phyloP scores from a whole-genome alignment of 345 rosid species.

The Gossypium turneri region DNA sequence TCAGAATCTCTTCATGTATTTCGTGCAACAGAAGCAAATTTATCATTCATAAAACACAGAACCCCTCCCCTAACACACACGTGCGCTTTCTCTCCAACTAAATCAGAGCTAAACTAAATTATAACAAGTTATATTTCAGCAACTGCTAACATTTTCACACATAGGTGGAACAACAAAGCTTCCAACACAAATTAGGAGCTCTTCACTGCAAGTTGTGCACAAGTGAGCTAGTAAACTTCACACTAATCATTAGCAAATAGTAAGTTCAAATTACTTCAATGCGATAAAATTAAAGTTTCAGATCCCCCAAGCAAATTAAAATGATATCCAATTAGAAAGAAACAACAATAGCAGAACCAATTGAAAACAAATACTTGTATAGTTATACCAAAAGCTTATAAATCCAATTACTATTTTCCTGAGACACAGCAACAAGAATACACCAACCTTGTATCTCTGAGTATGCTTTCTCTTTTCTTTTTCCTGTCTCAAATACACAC shows the following conservation, averaged over 20 bases:
- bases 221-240: not conserved
- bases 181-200: not conserved
- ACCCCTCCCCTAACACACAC: not conserved
- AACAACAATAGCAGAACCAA: not conserved
- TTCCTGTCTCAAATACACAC: constrained; percentile 53
- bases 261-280: not conserved
- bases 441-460: constrained; percentile 63
- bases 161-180: not conserved
- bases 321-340: not conserved
- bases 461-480: constrained; percentile 51
- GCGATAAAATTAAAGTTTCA: not conserved
- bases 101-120: not conserved
- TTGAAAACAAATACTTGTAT: not conserved
- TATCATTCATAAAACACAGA: not conserved
- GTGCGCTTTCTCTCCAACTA: not conserved
- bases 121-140: not conserved
- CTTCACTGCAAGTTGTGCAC: not conserved
- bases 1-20: not conserved
- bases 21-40: not conserved
- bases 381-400: not conserved
- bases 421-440: constrained; percentile 4
- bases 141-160: not conserved
- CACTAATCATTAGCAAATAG: not conserved
- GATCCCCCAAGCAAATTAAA: not conserved
- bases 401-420: not conserved